Evolutionary conservation across 2,329 filamentous ascomycete species (phyloP), one percentile per base, ranked within the genome.

Genomic region (Cryphonectria japonica): DNA sequence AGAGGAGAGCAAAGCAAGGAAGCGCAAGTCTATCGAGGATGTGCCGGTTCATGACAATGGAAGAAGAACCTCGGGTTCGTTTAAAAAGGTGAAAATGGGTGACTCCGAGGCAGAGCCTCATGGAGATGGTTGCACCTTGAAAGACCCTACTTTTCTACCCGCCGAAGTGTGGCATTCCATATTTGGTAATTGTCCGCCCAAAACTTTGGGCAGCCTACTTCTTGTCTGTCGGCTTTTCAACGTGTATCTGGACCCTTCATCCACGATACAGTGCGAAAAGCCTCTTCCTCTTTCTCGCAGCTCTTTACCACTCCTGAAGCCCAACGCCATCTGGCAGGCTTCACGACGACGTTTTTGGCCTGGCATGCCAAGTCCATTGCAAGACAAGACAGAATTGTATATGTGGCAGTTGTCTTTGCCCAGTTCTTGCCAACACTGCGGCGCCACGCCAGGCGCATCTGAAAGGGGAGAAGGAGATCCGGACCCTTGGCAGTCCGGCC

Each of bases 401-500:
- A 95, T 95, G 92, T 94, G 93, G 88, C 88, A 87, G 76, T 82
- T 96, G 66, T 84, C 89, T 50, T 90, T 88, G 79, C 86, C 88
- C 64, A 82, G 78, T 41, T 80, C 78, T 69, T 97, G 93, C 79
- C 90, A 95, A 77, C 88, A 90, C 75, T 96, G 93, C 80, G 82
- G 81, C 68, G 87, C 83, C 73, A 76, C 74, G n/a, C 59, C 60
- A 66, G 79, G 77, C 73, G 60, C 69, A 76, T 71, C 29, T 69
- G 72, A 73, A 68, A 72, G 62, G 59, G 74, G 68, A 50, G 46
- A 2, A 50, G 46, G 7, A 72, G 77, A 71, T 72, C 77, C 72
- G 77, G 82, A 81, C 77, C 82, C 83, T 66, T 90, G 85, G 84
- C 87, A 86, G 76, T 82, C 85, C 72, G 91, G 92, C 19, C 91